Percentiles rank a stretch among this genome's conserved stretches.
Conservation (phyloP, 441 rosid genomes). For the Dalechampia spathulata region DNA sequence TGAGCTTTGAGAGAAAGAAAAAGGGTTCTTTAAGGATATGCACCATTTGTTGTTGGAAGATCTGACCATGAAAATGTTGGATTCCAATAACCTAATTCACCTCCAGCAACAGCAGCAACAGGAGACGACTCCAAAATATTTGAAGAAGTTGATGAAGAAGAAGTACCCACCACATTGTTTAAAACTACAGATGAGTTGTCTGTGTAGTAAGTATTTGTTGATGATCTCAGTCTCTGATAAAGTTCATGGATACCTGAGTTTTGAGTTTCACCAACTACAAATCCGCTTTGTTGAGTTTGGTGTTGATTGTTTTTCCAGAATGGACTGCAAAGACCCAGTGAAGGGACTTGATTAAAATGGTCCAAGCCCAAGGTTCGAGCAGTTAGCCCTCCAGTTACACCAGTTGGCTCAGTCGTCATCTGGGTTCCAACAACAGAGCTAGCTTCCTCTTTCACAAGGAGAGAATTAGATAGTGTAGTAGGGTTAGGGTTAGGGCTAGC, state of each 20-base stretch:
- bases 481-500: slow-evolving; percentile 35
- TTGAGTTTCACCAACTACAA: slow-evolving; percentile 30
- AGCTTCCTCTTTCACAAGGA: slow-evolving; percentile 35
- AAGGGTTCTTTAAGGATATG: slow-evolving; percentile 35
- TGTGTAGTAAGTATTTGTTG: slow-evolving; percentile 23
- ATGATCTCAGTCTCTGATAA: slow-evolving; percentile 51
- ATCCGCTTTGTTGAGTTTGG: slow-evolving; percentile 34
- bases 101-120: slow-evolving; percentile 26
- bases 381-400: slow-evolving; percentile 19
- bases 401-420: slow-evolving; percentile 26
- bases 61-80: slow-evolving; percentile 54
- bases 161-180: slow-evolving; percentile 28
- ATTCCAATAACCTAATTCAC: slow-evolving; percentile 54
- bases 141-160: slow-evolving; percentile 28
- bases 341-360: slow-evolving; percentile 31
- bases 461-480: slow-evolving; percentile 17
- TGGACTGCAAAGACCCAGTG: slow-evolving; percentile 37
- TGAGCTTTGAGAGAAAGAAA: background rate
- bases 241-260: slow-evolving; percentile 54
- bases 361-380: slow-evolving; percentile 30
- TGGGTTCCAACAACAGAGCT: slow-evolving; percentile 29
- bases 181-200: slow-evolving; percentile 34
- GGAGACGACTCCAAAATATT: slow-evolving; percentile 46
- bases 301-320: slow-evolving; percentile 38
- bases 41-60: slow-evolving; percentile 55